A percentile compares a stretch with the other conserved stretches of the same genome.
Conservation (phyloP, 805 yeast genomes). For the Zygotorulaspora chibaensis region DNA sequence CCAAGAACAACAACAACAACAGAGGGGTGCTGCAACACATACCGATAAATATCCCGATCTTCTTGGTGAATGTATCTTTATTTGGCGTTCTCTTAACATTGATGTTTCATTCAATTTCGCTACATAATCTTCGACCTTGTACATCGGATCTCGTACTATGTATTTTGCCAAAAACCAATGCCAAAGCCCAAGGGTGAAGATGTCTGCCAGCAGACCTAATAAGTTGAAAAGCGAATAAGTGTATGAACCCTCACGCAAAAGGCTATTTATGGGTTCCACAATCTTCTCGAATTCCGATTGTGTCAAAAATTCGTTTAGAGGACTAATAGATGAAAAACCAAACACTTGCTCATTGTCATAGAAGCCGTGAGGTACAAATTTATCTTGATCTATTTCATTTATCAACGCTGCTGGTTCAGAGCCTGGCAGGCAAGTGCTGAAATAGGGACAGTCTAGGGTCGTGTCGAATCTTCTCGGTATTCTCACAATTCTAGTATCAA, state of each 20-base stretch:
- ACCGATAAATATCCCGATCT: constrained; percentile 52
- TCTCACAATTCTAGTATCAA: constrained; percentile 54
- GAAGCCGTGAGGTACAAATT: constrained; percentile 39
- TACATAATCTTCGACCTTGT: constrained; percentile 43
- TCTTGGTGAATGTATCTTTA: constrained; percentile 47
- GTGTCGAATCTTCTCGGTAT: constrained; percentile 51
- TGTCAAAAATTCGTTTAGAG: constrained; percentile 39
- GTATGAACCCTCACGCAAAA: constrained; percentile 39
- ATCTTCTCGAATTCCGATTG: constrained; percentile 41
- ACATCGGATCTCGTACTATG: constrained; percentile 30
- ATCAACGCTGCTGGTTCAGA: constrained; percentile 57
- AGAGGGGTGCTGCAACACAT: constrained; percentile 18
- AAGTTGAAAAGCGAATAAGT: constrained; percentile 40
- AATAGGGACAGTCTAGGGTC: constrained; percentile 46
- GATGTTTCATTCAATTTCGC: constrained; percentile 29
- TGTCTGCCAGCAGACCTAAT: constrained; percentile 37
- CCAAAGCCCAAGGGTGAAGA: constrained; percentile 41
- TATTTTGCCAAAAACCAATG: constrained; percentile 34
- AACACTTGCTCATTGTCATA: constrained; percentile 42
- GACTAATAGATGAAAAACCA: constrained; percentile 53
- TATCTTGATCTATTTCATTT: constrained; percentile 7
- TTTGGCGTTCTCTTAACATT: constrained; percentile 18
- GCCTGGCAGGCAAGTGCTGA: constrained; percentile 55
- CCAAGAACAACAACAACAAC: background rate
- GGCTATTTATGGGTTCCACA: constrained; percentile 42